phyloP scores from a whole-genome alignment of 2,329 filamentous ascomycete genomes.

The Parasarocladium wereldwijsianum region DNA sequence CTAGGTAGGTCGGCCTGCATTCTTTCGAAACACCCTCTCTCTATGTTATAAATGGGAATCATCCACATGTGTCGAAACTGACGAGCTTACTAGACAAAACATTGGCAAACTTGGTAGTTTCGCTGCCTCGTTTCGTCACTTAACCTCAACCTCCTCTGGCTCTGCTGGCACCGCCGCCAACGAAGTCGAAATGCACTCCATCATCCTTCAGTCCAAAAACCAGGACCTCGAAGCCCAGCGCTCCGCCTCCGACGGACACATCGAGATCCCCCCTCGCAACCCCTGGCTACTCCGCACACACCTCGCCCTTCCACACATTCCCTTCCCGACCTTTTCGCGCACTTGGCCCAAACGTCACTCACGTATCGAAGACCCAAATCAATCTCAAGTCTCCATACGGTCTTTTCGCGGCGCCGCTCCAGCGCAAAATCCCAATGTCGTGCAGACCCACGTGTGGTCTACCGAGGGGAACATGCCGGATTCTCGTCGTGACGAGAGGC shows the following conservation, averaged over 20 bases:
- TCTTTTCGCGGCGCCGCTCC: not conserved
- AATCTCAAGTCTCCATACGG: not conserved
- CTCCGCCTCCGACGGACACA: slow-evolving; percentile 3
- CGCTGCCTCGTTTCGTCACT: slow-evolving; percentile 2
- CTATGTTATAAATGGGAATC: too few relatives aligned
- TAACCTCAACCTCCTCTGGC: not conserved
- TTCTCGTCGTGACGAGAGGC: not conserved
- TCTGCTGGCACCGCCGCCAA: not conserved
- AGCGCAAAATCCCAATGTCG: slow-evolving; percentile 2
- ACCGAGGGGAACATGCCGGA: slow-evolving; percentile 8
- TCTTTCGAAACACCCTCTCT: too few relatives aligned
- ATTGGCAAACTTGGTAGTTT: too few relatives aligned
- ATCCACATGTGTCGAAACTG: too few relatives aligned
- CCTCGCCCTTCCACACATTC: slow-evolving; percentile 11
- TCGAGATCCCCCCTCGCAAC: slow-evolving; percentile 11
- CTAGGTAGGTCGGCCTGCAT: too few relatives aligned
- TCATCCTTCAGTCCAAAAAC: slow-evolving; percentile 1
- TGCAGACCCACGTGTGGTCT: slow-evolving; percentile 16
- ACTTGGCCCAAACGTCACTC: slow-evolving; percentile 3
- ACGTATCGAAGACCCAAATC: not conserved
- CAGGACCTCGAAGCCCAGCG: not conserved
- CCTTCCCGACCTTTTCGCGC: slow-evolving; percentile 1
- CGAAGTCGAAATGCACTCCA: slow-evolving; percentile 4
- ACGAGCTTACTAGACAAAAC: too few relatives aligned
- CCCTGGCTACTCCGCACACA: slow-evolving; percentile 21